phyloP scores from a whole-genome alignment of 2,329 filamentous ascomycete species.

The Fusarium sp. region DNA sequence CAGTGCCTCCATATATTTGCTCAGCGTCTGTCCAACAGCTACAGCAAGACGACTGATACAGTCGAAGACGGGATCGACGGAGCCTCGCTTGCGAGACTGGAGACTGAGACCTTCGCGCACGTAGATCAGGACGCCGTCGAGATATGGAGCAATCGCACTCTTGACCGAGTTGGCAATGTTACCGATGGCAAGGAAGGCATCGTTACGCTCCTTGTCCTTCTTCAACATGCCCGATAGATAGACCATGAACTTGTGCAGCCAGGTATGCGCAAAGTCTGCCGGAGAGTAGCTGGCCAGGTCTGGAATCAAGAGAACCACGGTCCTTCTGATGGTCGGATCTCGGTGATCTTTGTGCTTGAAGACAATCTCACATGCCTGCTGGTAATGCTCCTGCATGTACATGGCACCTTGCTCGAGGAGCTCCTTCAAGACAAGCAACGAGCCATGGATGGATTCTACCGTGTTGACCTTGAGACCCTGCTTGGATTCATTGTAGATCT shows the following conservation, averaged over 20 bases:
- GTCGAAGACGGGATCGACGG: constrained; percentile 86
- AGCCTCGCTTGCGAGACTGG: constrained; percentile 73
- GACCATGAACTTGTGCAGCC: constrained; percentile 96
- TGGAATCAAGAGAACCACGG: constrained; percentile 90
- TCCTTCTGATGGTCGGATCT: constrained; percentile 85
- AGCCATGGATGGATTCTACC: constrained; percentile 92
- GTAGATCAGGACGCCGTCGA: constrained; percentile 92
- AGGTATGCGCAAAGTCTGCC: constrained; percentile 84
- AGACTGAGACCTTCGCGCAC: constrained; percentile 89
- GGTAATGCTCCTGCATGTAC: constrained; percentile 98
- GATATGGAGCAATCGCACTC: constrained; percentile 91
- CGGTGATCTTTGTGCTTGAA: constrained; percentile 92
- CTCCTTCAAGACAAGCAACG: constrained; percentile 90
- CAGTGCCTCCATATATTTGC: constrained; percentile 97
- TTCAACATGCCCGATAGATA: constrained; percentile 94
- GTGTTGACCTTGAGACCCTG: constrained; percentile 81
- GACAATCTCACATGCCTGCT: constrained; percentile 91
- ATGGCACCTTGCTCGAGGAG: constrained; percentile 94
- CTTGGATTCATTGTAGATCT: constrained; percentile 88
- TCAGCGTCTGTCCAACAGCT: constrained; percentile 93
- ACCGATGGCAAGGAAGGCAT: constrained; percentile 94
- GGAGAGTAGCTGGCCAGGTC: constrained; percentile 93
- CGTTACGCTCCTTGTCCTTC: constrained; percentile 91
- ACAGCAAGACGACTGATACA: constrained; percentile 97
- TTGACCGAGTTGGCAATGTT: constrained; percentile 97